phyloP scores from a whole-genome alignment of 768 basidiomycete genomes.

The Pleurotus djamor region DNA sequence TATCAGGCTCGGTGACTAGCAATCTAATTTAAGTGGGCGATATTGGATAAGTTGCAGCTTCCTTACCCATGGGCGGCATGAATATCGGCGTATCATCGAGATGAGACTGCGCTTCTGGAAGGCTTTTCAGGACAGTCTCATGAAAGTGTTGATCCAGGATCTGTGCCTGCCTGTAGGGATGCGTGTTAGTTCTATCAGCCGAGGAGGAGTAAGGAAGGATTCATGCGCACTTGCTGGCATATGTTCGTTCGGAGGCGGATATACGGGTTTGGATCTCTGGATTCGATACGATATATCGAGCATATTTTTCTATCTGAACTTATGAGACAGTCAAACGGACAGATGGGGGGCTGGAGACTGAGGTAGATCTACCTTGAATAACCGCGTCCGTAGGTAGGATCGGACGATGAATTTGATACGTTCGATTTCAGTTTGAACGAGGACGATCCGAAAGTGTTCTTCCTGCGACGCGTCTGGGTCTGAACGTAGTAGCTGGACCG shows the following conservation, averaged over 20 bases:
- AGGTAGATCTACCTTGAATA: conserved; percentile 65
- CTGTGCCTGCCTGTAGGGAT: conserved; percentile 58
- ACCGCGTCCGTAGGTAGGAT: conserved; percentile 82
- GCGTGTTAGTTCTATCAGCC: not conserved
- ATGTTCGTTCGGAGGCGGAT: conserved; percentile 78
- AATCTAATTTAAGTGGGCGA: conserved; percentile 5
- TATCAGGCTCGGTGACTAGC: conserved; percentile 78
- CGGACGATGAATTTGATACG: conserved; percentile 90
- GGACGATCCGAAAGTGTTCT: conserved; percentile 89
- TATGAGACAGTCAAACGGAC: not conserved
- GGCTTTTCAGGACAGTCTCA: conserved; percentile 75
- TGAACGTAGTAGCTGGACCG: conserved; percentile 70
- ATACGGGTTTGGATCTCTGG: conserved; percentile 74
- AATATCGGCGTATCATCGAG: conserved; percentile 74
- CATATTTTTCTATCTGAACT: conserved; percentile 82
- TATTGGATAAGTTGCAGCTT: conserved; percentile 2
- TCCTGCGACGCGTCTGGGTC: conserved; percentile 88
- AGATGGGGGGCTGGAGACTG: not conserved
- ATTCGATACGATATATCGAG: conserved; percentile 72
- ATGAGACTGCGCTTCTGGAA: conserved; percentile 75
- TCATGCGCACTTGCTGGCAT: conserved; percentile 64
- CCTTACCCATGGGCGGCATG: conserved; percentile 74
- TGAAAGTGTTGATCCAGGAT: conserved; percentile 78
- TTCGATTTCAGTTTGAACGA: conserved; percentile 94
- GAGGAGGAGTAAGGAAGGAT: not conserved